Evolutionary conservation across 2,329 filamentous ascomycete genomes (phyloP).

Genomic region (Ophiostoma quercus): DNA sequence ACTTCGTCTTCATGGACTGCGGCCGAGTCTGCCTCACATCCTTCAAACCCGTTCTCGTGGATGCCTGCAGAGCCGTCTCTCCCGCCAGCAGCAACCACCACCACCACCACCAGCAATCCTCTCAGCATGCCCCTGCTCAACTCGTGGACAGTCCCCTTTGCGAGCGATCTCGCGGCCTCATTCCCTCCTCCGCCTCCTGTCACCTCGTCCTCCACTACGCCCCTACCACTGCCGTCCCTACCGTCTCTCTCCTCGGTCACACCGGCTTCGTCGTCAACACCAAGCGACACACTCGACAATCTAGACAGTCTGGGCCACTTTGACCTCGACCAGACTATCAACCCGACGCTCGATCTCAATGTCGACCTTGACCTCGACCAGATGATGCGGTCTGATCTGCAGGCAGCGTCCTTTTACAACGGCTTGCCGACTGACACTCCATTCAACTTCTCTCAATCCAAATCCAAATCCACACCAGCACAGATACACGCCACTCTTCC

Average conservation of each 20-base stretch:
- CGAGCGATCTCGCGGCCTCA: neutral
- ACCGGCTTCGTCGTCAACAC: neutral
- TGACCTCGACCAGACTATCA: neutral
- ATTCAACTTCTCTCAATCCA: neutral
- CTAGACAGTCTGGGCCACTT: neutral
- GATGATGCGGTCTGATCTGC: slow-evolving; percentile 3
- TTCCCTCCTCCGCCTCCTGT: neutral
- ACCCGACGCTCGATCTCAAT: neutral
- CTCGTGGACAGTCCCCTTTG: neutral
- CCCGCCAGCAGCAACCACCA: neutral
- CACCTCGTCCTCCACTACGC: neutral
- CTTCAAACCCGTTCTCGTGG: neutral
- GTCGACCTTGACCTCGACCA: neutral
- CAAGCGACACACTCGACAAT: neutral
- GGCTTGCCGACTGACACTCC: neutral
- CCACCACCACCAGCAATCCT: neutral
- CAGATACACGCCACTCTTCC: neutral
- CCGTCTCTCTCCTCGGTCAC: neutral
- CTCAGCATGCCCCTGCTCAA: neutral
- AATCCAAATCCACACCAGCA: neutral
- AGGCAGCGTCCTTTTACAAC: neutral
- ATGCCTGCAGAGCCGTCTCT: neutral
- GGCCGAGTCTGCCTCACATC: neutral
- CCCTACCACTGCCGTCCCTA: neutral
- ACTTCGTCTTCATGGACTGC: neutral